Evolutionary conservation across 495 filamentous ascomycete genomes (phyloP).

Genomic region (Sordaria brevicollis): DNA sequence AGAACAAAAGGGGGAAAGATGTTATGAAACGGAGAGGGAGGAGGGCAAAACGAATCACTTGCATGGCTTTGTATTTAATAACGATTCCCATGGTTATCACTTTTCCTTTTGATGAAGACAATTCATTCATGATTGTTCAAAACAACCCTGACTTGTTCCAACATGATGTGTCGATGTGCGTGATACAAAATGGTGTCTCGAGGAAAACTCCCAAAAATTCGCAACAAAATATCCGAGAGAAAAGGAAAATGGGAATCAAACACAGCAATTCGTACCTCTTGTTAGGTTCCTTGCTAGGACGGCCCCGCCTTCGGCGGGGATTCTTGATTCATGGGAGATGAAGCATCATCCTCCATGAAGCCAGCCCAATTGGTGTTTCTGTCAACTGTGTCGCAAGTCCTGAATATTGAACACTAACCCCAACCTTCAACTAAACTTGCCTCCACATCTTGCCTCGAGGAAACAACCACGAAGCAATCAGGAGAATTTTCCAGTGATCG

Average conservation of each 20-base stretch:
- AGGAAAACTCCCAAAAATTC: not conserved
- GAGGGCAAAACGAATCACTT: not conserved
- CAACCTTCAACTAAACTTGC: too few species aligned
- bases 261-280: slow-evolving; percentile 64
- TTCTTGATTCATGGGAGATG: too few species aligned
- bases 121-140: not conserved
- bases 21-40: not conserved
- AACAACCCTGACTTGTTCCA: not conserved
- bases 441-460: too few species aligned
- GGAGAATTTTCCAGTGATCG: too few species aligned
- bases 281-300: slow-evolving; percentile 98
- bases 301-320: too few species aligned
- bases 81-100: not conserved
- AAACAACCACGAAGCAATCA: too few species aligned
- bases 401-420: too few species aligned
- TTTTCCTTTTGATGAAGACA: not conserved
- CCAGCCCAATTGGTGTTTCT: too few species aligned
- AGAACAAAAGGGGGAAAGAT: not conserved
- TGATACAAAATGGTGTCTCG: too few species aligned
- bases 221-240: not conserved
- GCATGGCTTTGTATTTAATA: not conserved
- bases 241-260: not conserved
- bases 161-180: too few species aligned
- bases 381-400: too few species aligned
- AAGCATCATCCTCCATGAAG: too few species aligned